These are phyloP conservation scores for Chytriomyces sp. DNA, from an alignment of 192 early-diverging fungal species.

Conservation along the genomic window DNA sequence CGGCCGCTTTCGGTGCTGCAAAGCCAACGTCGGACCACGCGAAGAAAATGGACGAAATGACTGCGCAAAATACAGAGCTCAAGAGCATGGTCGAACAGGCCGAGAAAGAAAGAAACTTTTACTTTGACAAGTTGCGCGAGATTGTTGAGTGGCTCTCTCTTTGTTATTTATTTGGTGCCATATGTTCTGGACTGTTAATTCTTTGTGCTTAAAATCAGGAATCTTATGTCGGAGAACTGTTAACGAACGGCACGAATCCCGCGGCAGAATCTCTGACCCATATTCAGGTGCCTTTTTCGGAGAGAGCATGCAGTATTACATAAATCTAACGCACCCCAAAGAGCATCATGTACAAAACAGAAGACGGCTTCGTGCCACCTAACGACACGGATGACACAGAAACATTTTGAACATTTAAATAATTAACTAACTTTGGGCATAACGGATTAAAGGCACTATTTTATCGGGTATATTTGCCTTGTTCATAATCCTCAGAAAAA, in stretches of 20 bases:
- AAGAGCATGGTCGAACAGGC: slow-evolving; percentile 86
- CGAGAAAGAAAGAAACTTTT: slow-evolving; percentile 98
- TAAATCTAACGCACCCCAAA: slow-evolving; percentile 45
- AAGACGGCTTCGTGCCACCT: slow-evolving; percentile 83
- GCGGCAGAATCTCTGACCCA: slow-evolving; percentile 26
- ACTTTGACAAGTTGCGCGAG: slow-evolving; percentile 92
- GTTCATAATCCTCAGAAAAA: too few species aligned
- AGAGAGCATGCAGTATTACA: too few species aligned
- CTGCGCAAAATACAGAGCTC: slow-evolving; percentile 75
- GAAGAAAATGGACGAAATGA: slow-evolving; percentile 75
- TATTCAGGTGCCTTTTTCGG: slow-evolving; percentile 67
- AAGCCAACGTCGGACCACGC: slow-evolving; percentile 49
- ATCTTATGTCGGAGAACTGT: neutral
- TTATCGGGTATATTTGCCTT: too few species aligned
- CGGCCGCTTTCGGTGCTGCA: slow-evolving; percentile 27
- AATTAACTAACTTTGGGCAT: too few species aligned
- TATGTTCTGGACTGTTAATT: neutral
- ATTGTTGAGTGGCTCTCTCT: slow-evolving; percentile 64
- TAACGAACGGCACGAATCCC: neutral
- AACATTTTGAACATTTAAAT: neutral
- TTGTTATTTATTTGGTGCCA: neutral
- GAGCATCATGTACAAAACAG: slow-evolving; percentile 87
- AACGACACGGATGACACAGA: slow-evolving; percentile 40
- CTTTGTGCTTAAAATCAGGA: neutral
- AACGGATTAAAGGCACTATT: too few species aligned